phyloP scores from a whole-genome alignment of 768 basidiomycete species.

The Suillus sp. region DNA sequence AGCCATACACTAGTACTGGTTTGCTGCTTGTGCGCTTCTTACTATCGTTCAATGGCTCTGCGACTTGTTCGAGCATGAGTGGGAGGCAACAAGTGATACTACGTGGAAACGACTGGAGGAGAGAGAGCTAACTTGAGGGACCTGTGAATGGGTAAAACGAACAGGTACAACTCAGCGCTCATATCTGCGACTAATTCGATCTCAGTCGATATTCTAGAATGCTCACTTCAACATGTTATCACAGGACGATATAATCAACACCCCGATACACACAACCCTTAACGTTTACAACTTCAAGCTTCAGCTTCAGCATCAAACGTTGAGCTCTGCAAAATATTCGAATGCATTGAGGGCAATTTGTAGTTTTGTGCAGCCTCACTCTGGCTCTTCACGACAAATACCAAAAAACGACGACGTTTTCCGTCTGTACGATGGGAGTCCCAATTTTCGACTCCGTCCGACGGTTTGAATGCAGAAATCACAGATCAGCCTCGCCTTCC shows the following conservation, averaged over 20 bases:
- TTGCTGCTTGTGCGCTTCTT: constrained; percentile 81
- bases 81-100: constrained; percentile 87
- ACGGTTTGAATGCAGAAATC: not conserved
- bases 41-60: constrained; percentile 83
- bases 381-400: not conserved
- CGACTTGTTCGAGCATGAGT: constrained; percentile 91
- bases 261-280: not conserved
- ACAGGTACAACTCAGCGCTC: no score
- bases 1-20: constrained; percentile 64
- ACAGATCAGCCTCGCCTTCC: not conserved
- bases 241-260: not conserved
- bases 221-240: not conserved
- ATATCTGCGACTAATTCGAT: not conserved
- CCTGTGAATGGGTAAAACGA: not conserved
- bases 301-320: not conserved
- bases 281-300: not conserved
- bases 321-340: constrained; percentile 49
- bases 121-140: constrained; percentile 51
- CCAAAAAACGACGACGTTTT: not conserved
- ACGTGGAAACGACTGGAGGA: constrained; percentile 71
- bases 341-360: constrained; percentile 25
- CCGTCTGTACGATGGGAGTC: not conserved
- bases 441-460: not conserved
- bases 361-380: not conserved
- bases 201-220: not conserved